Evolutionary conservation across 768 basidiomycete genomes (phyloP).

Genomic region (Ramaria sp.): DNA sequence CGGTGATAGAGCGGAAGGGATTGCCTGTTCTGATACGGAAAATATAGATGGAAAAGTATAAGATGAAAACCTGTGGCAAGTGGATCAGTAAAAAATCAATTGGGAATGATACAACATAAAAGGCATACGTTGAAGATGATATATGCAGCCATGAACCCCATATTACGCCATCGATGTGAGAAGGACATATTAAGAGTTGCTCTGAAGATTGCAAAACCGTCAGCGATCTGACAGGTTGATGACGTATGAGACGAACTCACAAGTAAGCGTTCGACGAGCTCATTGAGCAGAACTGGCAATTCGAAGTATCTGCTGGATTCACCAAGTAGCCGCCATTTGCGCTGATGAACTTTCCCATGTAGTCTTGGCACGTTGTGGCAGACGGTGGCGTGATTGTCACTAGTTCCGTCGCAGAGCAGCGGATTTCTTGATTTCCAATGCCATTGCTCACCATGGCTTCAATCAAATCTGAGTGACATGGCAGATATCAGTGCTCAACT

Average conservation of each 20-base stretch:
- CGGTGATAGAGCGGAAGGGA: constrained; percentile 2
- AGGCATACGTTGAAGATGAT: constrained; percentile 39
- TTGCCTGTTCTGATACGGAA: constrained; percentile 6
- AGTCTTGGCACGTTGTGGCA: constrained; percentile 43
- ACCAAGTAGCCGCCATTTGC: constrained; percentile 44
- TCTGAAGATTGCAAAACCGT: too few species aligned
- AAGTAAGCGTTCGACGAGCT: constrained; percentile 53
- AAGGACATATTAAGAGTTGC: constrained; percentile 47
- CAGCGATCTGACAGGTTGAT: neutral
- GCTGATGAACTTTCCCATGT: constrained; percentile 39
- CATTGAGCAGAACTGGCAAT: constrained; percentile 50
- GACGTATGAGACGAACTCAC: constrained; percentile 8
- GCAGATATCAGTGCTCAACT: neutral
- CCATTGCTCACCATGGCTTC: constrained; percentile 33
- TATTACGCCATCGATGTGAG: constrained; percentile 40
- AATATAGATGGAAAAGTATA: constrained; percentile 3
- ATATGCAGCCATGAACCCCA: constrained; percentile 40
- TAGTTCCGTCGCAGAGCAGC: constrained; percentile 54
- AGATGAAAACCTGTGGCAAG: too few species aligned
- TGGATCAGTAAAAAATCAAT: too few species aligned
- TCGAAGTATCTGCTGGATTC: constrained; percentile 40
- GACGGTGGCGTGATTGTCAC: constrained; percentile 44
- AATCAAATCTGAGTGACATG: constrained; percentile 1
- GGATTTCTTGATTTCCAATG: constrained; percentile 36
- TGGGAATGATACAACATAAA: neutral